A percentile compares a stretch with the other conserved stretches of the same genome.
phyloP scores from a whole-genome alignment of 441 rosid genomes.

The Erodium moschatum region DNA sequence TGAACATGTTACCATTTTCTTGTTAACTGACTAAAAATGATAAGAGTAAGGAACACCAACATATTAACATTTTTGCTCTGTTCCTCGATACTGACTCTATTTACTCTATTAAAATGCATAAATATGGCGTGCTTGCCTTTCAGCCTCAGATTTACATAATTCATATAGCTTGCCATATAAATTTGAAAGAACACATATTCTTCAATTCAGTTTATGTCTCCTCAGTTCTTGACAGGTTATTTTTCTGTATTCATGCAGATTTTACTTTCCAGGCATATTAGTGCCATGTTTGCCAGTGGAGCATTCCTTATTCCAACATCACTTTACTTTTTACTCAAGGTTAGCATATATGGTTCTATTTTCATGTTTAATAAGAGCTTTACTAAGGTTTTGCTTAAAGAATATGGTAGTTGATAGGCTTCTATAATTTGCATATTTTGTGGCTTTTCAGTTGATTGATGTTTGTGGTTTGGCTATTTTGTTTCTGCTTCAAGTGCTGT shows the following conservation, averaged over 20 bases:
- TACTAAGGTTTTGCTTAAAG: not conserved
- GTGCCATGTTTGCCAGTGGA: slow-evolving; percentile 62
- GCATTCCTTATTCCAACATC: slow-evolving; percentile 82
- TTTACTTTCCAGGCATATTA: slow-evolving; percentile 56
- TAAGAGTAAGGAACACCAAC: not conserved
- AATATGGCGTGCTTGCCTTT: no score
- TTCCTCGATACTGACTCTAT: no score
- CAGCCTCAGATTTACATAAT: no score
- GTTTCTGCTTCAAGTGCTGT: not conserved
- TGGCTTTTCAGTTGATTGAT: not conserved
- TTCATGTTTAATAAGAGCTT: not conserved
- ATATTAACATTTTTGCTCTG: not conserved
- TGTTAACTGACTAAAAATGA: not conserved
- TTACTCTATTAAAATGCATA: no score
- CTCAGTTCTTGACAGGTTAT: slow-evolving; percentile 14
- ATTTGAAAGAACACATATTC: not conserved
- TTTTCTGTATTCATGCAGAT: slow-evolving; percentile 45
- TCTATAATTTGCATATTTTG: not conserved
- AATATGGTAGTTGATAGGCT: not conserved
- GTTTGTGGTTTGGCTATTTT: no score
- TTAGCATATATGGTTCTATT: slow-evolving; percentile 21
- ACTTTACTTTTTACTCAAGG: slow-evolving; percentile 77
- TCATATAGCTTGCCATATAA: not conserved
- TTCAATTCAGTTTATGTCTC: not conserved
- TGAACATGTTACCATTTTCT: not conserved